Percentiles rank a stretch among this genome's conserved stretches.
Conservation (phyloP, 306 rosid species). For the Trifolium subterraneum region DNA sequence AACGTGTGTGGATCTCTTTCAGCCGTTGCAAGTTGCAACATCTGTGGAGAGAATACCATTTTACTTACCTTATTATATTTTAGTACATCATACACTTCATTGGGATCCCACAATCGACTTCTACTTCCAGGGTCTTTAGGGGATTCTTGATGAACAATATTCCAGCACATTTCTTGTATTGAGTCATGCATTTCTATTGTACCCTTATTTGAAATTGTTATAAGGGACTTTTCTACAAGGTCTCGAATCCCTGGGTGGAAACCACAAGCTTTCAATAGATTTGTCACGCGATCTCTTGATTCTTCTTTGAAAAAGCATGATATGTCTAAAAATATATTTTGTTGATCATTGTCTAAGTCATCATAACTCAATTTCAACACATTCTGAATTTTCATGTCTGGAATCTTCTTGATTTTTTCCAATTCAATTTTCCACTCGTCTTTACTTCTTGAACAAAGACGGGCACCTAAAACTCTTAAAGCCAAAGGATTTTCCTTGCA, state of each 20-base stretch:
- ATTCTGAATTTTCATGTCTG: slow-evolving; percentile 3
- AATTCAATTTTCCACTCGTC: slow-evolving; percentile 23
- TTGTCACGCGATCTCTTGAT: not conserved
- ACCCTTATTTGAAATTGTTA: not conserved
- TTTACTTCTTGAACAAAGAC: not conserved
- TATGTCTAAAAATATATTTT: slow-evolving; percentile 31
- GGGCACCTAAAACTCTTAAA: slow-evolving; percentile 32
- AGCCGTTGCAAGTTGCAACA: too few relatives aligned
- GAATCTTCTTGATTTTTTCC: slow-evolving; percentile 15
- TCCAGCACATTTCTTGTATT: slow-evolving; percentile 39
- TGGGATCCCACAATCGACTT: slow-evolving; percentile 38
- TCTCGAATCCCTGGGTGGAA: slow-evolving; percentile 22
- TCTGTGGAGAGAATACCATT: not conserved
- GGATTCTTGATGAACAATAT: slow-evolving; percentile 42
- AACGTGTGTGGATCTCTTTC: too few relatives aligned
- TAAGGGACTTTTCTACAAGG: slow-evolving; percentile 38
- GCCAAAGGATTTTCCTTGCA: slow-evolving; percentile 26
- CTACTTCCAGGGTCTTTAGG: slow-evolving; percentile 31
- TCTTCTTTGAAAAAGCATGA: slow-evolving; percentile 40
- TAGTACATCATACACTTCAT: slow-evolving; percentile 22
- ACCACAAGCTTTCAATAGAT: not conserved
- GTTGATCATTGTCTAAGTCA: not conserved
- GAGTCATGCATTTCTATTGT: slow-evolving; percentile 43
- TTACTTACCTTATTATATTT: slow-evolving; percentile 12
- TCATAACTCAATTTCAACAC: slow-evolving; percentile 17